Evolutionary conservation across 352 stramenopile species (phyloP), one percentile per base, ranked within the genome.

Genomic region (Blastocystis sp.): DNA sequence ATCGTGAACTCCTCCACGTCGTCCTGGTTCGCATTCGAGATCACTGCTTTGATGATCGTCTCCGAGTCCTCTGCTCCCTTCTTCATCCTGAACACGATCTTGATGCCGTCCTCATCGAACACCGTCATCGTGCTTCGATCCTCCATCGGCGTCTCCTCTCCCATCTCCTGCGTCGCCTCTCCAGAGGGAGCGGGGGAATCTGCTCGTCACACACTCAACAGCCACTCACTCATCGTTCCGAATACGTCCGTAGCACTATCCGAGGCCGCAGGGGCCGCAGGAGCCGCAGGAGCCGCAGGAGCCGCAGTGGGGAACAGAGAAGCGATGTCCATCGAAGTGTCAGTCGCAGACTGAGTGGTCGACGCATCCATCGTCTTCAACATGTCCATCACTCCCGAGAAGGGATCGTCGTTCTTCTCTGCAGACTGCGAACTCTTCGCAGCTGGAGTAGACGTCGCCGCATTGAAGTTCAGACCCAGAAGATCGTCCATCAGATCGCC

Each of bases 1-100:
- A 80, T 50, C 50, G 70, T 41, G 45, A 80, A 80, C 70, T 80
- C 70, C 55, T 80, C 70, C 13, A 80, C 23, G 54, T 80, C 70
- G 26, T 26, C 39, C 23, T 23, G 13, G 54, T 80, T 80, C 11
- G 37, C 45, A 41, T 80, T 80, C 6, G 70, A 80, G n/a, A 80
- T 80, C 7, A 64, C 39, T 18, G 70, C 70, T 41, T 80, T 80
- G 70, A 80, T 80, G 70, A 80, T 80, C 0, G 70, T 80, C 23
- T 80, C 70, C 8, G 70, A 23, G 3, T 80, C 70, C 34, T 62
- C 43, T 13, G 41, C 45, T 23, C 70, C 70, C 70, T 80, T 80
- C 70, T 80, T 80, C 70, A 80, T 61, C 39, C 55, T 62, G 54
- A 80, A 80, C 45, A 80, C 70, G 20, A 80, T 41, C 39, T 62